These are phyloP conservation scores for Rhazya stricta DNA, from an alignment of 257 asterid species.

Conservation along the genomic window DNA sequence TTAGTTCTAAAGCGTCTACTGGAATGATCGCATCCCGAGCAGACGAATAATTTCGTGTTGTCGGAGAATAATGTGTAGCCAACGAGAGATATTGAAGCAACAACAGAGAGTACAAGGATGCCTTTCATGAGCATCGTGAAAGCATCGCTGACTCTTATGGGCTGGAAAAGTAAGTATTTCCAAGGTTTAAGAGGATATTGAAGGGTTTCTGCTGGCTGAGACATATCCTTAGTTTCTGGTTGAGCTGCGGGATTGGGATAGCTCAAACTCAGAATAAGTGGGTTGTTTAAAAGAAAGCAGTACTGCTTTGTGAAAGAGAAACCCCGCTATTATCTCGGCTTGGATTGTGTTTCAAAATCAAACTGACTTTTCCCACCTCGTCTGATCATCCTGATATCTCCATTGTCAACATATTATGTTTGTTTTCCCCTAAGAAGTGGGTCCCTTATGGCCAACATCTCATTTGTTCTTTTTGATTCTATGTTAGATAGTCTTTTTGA, in stretches of 20 bases:
- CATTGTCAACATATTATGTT: not conserved
- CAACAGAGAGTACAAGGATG: conserved; percentile 31
- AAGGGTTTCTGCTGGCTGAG: conserved; percentile 14
- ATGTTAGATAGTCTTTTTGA: not conserved
- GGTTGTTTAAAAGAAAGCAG: not conserved
- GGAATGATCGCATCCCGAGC: conserved; percentile 25
- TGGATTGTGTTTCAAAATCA: conserved; percentile 5
- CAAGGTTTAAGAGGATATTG: conserved; percentile 28
- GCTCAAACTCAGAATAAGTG: not conserved
- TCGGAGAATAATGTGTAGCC: conserved; percentile 41
- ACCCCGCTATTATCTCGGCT: not conserved
- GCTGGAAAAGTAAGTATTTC: conserved; percentile 17
- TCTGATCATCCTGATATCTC: not conserved
- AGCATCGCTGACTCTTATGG: conserved; percentile 12
- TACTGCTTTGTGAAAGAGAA: not conserved
- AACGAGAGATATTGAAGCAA: conserved; percentile 33
- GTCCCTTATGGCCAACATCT: not conserved
- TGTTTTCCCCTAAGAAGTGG: not conserved
- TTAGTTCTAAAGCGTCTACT: not conserved
- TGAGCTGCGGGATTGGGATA: not conserved
- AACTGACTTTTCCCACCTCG: not conserved
- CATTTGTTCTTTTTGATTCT: not conserved
- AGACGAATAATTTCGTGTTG: conserved; percentile 14
- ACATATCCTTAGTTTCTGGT: conserved; percentile 14
- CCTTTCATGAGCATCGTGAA: conserved; percentile 37